Percentiles rank a stretch among this genome's conserved stretches.
These are phyloP conservation scores for Coemansia sp. DNA, from an alignment of 192 early-diverging fungal genomes.

Conservation along the genomic window DNA sequence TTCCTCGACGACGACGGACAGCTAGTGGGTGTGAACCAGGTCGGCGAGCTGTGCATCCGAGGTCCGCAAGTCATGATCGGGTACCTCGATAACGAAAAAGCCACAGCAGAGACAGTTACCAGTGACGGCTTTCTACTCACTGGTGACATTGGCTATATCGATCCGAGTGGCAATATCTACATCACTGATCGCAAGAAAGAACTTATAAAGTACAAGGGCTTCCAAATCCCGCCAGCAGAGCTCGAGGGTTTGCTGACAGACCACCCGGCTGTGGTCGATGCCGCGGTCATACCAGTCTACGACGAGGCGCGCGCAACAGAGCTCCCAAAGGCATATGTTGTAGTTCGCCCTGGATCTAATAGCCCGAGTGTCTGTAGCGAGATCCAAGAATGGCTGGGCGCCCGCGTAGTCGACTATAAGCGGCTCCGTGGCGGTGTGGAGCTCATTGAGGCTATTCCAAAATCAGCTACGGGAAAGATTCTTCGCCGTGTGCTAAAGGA, in stretches of 20 bases:
- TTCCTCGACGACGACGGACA: constrained; percentile 74
- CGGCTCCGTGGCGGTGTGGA: constrained; percentile 76
- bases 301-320: constrained; percentile 65
- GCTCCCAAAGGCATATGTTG: constrained; percentile 80
- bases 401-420: constrained; percentile 73
- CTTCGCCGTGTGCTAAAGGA: constrained; percentile 67
- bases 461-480: constrained; percentile 80
- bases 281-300: constrained; percentile 67
- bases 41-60: constrained; percentile 82
- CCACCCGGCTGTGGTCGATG: constrained; percentile 69
- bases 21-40: constrained; percentile 60
- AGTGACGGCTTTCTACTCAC: constrained; percentile 80
- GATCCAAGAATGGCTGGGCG: constrained; percentile 59
- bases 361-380: constrained; percentile 42
- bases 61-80: constrained; percentile 89
- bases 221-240: constrained; percentile 85
- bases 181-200: constrained; percentile 84
- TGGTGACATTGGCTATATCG: constrained; percentile 77
- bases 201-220: constrained; percentile 92
- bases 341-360: constrained; percentile 54
- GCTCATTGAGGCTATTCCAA: constrained; percentile 73
- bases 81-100: constrained; percentile 79
- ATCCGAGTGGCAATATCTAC: constrained; percentile 62
- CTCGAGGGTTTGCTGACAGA: constrained; percentile 74
- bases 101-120: constrained; percentile 71